Base-by-base conservation (phyloP, 163 green algal genomes). In the Chloromonas sp. region DNA sequence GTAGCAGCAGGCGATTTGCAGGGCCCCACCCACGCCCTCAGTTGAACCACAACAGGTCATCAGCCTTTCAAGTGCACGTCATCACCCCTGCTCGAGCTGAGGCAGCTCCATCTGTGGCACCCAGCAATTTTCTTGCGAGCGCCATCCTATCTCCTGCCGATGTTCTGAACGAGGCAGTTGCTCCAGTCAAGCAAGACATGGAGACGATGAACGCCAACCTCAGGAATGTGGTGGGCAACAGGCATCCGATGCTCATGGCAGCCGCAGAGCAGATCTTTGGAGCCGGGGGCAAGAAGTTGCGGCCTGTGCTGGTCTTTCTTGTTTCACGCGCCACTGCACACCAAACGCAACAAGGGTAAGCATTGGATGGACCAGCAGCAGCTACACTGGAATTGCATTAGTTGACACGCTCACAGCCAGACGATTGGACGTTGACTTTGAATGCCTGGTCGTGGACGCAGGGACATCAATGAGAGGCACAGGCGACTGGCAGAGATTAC, bases 181-280 rank as follows among this genome's bases (percentile, higher is more conserved):
- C 79, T n/a, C 95, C 94, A 0, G 95, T 98, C 13, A 82, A 83
- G 8, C 78, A 61, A 1, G 96, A 99, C 86, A 95, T 98, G 94
- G 92, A 95, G 77, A 84, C 91, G 77, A 93, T 98, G 88, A 93
- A 95, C 81, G 83, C 88, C 66, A 98, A 98, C 88, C 87, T 99
- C 70, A 89, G 87, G 60, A 92, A 93, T 83, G 91, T 99, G 66
- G 96, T 99, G 15, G 97, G 96, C 58, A 84, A 96, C 59, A 91
- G 97, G 60, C 94, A 98, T 87, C 95, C 96, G 0, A 94, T 99
- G 92, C 93, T 99, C 58, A 91, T 97, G 85, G 93, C 95, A 61
- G 97, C 97, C 11, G 96, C 97, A 60, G 94, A 99, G 80, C 97
- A 99, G 87, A 99, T 99, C 70, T 99, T 99, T 88, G 92, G 92